A percentile compares a stretch with the other conserved stretches of the same genome.
phyloP scores from a whole-genome alignment of 2,329 filamentous ascomycete genomes.

The Curvularia sp. region DNA sequence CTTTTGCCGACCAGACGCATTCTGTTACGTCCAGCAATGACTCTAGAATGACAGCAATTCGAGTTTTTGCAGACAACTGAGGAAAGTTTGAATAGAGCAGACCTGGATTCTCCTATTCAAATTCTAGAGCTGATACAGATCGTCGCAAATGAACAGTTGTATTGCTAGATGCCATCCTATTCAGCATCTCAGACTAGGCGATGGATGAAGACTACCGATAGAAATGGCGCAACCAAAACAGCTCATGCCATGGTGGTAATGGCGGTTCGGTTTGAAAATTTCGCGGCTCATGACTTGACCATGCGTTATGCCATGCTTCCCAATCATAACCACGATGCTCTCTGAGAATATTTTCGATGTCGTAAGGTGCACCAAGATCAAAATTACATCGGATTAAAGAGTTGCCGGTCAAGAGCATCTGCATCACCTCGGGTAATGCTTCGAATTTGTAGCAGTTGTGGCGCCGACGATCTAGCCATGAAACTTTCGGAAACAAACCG shows the following conservation, averaged over 20 bases:
- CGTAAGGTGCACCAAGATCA: background rate
- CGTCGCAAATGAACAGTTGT: too few species aligned
- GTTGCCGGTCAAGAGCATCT: background rate
- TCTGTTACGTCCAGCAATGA: too few species aligned
- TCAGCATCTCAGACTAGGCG: background rate
- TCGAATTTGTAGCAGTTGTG: background rate
- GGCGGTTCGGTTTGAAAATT: background rate
- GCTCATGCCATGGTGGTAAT: background rate
- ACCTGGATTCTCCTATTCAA: too few species aligned
- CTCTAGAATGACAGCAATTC: too few species aligned
- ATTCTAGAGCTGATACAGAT: too few species aligned
- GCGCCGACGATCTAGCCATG: background rate
- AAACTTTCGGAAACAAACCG: background rate
- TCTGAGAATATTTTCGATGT: background rate
- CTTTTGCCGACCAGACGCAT: too few species aligned
- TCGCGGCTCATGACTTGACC: background rate
- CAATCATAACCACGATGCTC: background rate
- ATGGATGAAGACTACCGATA: background rate
- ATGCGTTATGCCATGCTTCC: background rate
- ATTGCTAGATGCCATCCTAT: too few species aligned
- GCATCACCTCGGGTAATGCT: background rate
- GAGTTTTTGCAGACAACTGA: too few species aligned
- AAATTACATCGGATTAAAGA: constrained; percentile 2
- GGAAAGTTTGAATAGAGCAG: too few species aligned
- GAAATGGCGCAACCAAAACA: background rate